Evolutionary conservation across 2,329 filamentous ascomycete genomes (phyloP).

Genomic region (Fusarium multiceps): DNA sequence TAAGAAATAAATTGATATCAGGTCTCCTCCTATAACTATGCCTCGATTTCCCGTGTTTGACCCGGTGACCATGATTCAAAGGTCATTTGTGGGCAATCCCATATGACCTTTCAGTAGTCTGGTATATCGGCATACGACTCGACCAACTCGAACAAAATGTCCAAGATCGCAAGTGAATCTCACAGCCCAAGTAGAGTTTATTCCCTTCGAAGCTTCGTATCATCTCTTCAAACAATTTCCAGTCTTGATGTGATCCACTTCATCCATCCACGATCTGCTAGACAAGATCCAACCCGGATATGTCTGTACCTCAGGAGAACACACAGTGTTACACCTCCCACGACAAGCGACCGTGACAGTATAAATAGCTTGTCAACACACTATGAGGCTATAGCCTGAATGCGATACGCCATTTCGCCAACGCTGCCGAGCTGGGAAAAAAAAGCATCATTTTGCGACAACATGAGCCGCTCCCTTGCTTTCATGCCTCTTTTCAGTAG

Average conservation of each 20-base stretch:
- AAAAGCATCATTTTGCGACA: not conserved
- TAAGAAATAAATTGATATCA: not conserved
- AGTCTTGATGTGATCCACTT: not conserved
- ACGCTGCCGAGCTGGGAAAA: not conserved
- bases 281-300: not conserved
- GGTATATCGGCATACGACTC: not conserved
- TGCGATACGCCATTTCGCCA: not conserved
- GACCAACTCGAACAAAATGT: not conserved
- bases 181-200: not conserved
- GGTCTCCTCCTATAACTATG: not conserved
- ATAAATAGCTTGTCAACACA: not conserved
- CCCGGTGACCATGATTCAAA: not conserved
- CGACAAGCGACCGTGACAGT: not conserved
- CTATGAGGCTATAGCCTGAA: not conserved
- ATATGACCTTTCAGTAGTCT: not conserved
- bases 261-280: not conserved
- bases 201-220: not conserved
- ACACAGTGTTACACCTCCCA: not conserved
- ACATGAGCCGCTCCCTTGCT: not conserved
- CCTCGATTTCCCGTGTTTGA: not conserved
- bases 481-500: conserved; percentile 7
- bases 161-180: no score
- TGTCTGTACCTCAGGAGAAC: not conserved
- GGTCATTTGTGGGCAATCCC: not conserved
- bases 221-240: not conserved